A percentile compares a stretch with the other conserved stretches of the same genome.
Evolutionary conservation across 2,329 filamentous ascomycete genomes (phyloP).

Genomic region (Colletotrichum incanum): DNA sequence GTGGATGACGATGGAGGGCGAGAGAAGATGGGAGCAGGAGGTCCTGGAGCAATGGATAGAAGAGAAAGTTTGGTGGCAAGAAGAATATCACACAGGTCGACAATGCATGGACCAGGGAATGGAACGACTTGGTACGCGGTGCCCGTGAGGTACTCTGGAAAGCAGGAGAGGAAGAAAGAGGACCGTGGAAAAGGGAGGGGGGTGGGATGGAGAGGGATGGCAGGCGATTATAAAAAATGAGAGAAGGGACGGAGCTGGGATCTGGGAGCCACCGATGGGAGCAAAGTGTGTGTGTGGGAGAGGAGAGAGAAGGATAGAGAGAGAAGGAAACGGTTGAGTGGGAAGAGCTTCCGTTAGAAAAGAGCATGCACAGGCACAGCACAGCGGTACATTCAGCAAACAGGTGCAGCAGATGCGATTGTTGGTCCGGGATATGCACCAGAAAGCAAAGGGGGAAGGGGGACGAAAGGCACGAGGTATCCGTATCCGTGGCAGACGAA

Average conservation of each 20-base stretch:
- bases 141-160: conserved; percentile 7
- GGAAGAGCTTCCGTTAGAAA: conserved; percentile 23
- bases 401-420: conserved; percentile 1
- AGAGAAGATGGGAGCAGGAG: not conserved
- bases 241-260: conserved; percentile 12
- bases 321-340: conserved; percentile 13
- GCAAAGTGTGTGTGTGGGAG: not conserved
- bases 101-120: conserved; percentile 34
- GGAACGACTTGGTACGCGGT: conserved; percentile 9
- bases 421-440: not conserved
- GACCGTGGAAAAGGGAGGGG: conserved; percentile 12
- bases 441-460: not conserved
- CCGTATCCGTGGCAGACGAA: conserved; percentile 12
- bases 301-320: not conserved
- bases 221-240: conserved; percentile 34
- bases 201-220: conserved; percentile 22
- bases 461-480: not conserved
- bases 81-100: conserved; percentile 35
- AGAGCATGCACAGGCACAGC: not conserved
- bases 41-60: not conserved
- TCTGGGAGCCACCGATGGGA: not conserved
- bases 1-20: not conserved
- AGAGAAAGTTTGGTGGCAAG: conserved; percentile 32
- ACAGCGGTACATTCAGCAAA: conserved; percentile 7
- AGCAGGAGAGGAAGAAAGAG: conserved; percentile 1